Percentiles rank a stretch among this genome's conserved stretches.
Evolutionary conservation across 345 rosid species (phyloP).

Genomic region (Bruguiera sexangula): DNA sequence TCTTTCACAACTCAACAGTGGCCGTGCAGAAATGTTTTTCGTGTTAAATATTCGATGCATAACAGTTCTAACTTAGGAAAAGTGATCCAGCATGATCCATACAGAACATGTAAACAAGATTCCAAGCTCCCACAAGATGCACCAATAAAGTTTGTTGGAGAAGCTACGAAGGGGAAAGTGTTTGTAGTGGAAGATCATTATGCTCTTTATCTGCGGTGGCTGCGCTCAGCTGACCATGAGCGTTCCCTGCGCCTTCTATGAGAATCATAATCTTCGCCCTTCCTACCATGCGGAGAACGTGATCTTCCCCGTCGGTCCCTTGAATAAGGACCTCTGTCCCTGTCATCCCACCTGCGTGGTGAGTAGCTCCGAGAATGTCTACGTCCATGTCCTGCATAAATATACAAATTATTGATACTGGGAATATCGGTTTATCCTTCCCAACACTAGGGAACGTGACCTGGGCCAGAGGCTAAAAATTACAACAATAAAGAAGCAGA

Average conservation of each 20-base stretch:
- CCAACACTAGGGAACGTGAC: too few relatives aligned
- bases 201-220: constrained; percentile 19
- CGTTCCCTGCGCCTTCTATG: constrained; percentile 38
- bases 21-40: too few relatives aligned
- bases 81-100: too few relatives aligned
- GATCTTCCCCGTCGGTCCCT: constrained; percentile 50
- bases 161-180: too few relatives aligned
- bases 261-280: constrained; percentile 31
- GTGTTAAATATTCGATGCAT: too few relatives aligned
- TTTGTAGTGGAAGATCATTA: too few relatives aligned
- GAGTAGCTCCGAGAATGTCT: constrained; percentile 51
- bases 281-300: constrained; percentile 40
- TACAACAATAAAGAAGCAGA: neutral
- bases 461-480: neutral
- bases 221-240: constrained; percentile 29
- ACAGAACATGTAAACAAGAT: too few relatives aligned
- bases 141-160: too few relatives aligned
- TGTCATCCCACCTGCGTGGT: constrained; percentile 39
- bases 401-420: neutral
- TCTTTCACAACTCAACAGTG: too few relatives aligned
- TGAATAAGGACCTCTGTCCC: constrained; percentile 31
- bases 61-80: too few relatives aligned
- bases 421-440: neutral
- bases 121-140: too few relatives aligned
- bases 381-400: constrained; percentile 37